Evolutionary conservation across 2,329 filamentous ascomycete species (phyloP).

Genomic region (Chalaropsis ovoidea): DNA sequence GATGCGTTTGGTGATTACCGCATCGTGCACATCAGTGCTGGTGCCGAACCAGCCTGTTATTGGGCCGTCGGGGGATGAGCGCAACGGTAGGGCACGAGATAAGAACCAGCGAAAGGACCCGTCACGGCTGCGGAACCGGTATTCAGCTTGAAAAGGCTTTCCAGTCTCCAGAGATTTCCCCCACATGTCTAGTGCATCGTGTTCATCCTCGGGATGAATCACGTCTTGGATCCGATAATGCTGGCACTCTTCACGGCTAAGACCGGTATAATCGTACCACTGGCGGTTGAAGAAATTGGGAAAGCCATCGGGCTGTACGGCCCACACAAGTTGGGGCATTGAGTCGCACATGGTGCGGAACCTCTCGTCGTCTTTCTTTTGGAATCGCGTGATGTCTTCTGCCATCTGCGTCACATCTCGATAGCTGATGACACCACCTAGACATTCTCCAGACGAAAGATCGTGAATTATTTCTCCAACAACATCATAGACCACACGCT

Average conservation of each 20-base stretch:
- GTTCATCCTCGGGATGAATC: constrained; percentile 62
- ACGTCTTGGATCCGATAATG: constrained; percentile 52
- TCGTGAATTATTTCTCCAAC: constrained; percentile 59
- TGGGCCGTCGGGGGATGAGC: constrained; percentile 52
- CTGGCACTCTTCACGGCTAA: constrained; percentile 51
- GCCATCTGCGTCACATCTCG: constrained; percentile 63
- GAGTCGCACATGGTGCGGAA: constrained; percentile 68
- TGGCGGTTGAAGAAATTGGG: constrained; percentile 65
- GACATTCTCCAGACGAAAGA: constrained; percentile 56
- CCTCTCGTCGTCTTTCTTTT: constrained; percentile 59
- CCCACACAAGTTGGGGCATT: constrained; percentile 66
- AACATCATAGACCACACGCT: constrained; percentile 51
- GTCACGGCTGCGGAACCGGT: constrained; percentile 54
- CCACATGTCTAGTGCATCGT: constrained; percentile 48
- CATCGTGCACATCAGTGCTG: constrained; percentile 67
- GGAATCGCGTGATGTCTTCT: constrained; percentile 58
- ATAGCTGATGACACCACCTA: constrained; percentile 62
- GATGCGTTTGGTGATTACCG: constrained; percentile 54
- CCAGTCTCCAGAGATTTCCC: constrained; percentile 54
- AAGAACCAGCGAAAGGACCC: constrained; percentile 74
- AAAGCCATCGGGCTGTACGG: constrained; percentile 53
- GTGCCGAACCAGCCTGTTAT: constrained; percentile 74
- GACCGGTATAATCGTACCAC: constrained; percentile 73
- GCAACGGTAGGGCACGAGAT: constrained; percentile 58
- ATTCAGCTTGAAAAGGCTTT: constrained; percentile 59